A percentile compares a stretch with the other conserved stretches of the same genome.
These are phyloP conservation scores for Groenewaldozyma auringiensis DNA, from an alignment of 1,139 yeast species.

Conservation along the genomic window DNA sequence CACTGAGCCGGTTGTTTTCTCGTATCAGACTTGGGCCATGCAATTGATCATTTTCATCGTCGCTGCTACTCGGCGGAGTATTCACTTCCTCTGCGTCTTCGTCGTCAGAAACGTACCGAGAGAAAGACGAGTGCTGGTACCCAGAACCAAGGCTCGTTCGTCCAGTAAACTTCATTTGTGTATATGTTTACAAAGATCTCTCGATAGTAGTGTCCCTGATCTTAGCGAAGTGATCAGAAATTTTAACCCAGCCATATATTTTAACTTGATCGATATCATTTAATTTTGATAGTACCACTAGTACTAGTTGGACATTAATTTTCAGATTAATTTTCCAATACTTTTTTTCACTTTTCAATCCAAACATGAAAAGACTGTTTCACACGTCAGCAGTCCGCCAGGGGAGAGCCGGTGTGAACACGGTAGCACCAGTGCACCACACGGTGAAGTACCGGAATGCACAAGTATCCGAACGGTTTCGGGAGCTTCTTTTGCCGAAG, in stretches of 20 bases:
- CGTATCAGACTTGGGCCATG: not conserved
- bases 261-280: no score
- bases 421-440: slow-evolving; percentile 89
- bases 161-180: no score
- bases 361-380: not conserved
- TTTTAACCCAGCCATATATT: no score
- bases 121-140: not conserved
- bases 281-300: no score
- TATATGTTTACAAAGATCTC: no score
- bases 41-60: not conserved
- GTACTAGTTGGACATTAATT: no score
- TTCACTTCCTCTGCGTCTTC: not conserved
- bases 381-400: slow-evolving; percentile 6
- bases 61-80: not conserved
- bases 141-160: not conserved
- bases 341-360: not conserved
- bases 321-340: no score
- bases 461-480: slow-evolving; percentile 49
- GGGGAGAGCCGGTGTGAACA: slow-evolving; percentile 55
- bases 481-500: slow-evolving; percentile 57
- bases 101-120: no score
- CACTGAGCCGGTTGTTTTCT: not conserved
- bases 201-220: no score
- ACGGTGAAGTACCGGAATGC: slow-evolving; percentile 66
- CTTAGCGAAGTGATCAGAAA: no score